Base-by-base conservation (phyloP, 1,284 basidiomycete genomes). In the Heterobasidion annosum region DNA sequence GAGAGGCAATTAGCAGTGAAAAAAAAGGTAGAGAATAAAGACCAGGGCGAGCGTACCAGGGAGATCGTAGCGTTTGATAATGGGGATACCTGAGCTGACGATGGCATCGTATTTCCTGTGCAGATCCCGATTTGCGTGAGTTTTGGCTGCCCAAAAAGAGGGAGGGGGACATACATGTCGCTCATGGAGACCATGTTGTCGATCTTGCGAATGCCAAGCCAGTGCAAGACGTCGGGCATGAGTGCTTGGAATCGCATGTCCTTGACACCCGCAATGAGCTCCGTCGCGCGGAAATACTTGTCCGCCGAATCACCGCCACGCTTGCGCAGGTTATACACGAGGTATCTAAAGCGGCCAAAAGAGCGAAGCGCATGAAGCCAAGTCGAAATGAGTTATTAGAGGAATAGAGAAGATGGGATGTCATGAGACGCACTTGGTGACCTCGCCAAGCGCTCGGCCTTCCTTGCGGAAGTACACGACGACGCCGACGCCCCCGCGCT, bases 381-480 rank as follows among this genome's bases (percentile, higher is more conserved):
- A 16, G 40, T 43, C 40, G 1, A 16, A 13, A 43, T 43, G 12
- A 16, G 8, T 7, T 43, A 16, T 43, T 13, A 43, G 12, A 16
- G 40, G 40, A 7, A 13, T 13, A 7, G 40, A 8, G 0, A 6
- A 16, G 4, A 16, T 1, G 12, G 16, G 4, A 43, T 33, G 16
- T 35, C 7, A 42, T 40, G n/a, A 50, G 47, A 48, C 44, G 55
- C 65, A 90, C 81, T 94, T 94, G 51, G 89, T 91, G 4, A 95
- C 93, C 70, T 98, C 94, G 8, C 94, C 93, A 1, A 98, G 77
- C 0, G 93, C 93, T 52, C 93, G 79, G 7, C 93, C 93, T 68
- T 95, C 93, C 68, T 97, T 96, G 59, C 93, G 81, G 81, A 97
- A 96, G 71, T 98, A 98, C 25, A 96, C 85, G 25, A 97, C 87